Evolutionary conservation across 2,329 filamentous ascomycete species (phyloP).

Genomic region (Chrysosphaeria jannelii): DNA sequence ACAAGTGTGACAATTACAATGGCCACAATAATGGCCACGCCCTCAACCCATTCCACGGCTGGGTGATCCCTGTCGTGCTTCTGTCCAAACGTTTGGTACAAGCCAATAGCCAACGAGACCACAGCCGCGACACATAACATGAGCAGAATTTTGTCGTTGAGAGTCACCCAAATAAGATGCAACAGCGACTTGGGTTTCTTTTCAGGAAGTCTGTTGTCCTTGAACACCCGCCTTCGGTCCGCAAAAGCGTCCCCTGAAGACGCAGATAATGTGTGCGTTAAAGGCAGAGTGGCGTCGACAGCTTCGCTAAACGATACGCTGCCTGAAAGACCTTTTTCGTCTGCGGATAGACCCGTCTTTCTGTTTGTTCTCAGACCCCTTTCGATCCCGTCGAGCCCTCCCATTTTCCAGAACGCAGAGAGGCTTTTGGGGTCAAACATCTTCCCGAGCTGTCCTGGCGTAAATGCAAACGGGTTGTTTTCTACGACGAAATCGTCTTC

Average conservation of each 20-base stretch:
- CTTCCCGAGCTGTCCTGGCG: constrained; percentile 58
- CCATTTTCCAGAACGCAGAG: constrained; percentile 50
- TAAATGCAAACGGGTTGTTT: constrained; percentile 63
- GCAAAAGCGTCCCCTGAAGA: constrained; percentile 11
- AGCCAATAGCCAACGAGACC: constrained; percentile 41
- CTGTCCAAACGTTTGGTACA: constrained; percentile 43
- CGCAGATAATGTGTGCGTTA: constrained; percentile 10
- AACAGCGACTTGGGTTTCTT: constrained; percentile 46
- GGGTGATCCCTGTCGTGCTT: constrained; percentile 19
- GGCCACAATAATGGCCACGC: constrained; percentile 55
- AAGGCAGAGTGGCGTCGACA: too few relatives aligned
- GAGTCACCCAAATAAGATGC: constrained; percentile 52
- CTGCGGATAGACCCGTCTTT: constrained; percentile 40
- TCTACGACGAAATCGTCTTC: constrained; percentile 47
- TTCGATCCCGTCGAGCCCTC: constrained; percentile 49
- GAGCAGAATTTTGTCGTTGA: constrained; percentile 58
- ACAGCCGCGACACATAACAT: constrained; percentile 38
- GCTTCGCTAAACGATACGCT: constrained; percentile 43
- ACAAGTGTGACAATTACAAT: constrained; percentile 51
- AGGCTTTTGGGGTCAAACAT: constrained; percentile 74
- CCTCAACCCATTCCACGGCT: constrained; percentile 49
- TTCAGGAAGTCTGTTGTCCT: constrained; percentile 41
- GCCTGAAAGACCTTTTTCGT: constrained; percentile 38
- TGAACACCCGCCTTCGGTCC: constrained; percentile 40
- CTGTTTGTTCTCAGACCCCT: constrained; percentile 48